A percentile compares a stretch with the other conserved stretches of the same genome.
Conservation (phyloP, 257 asterid genomes). For the Cynanchum wilfordii region DNA sequence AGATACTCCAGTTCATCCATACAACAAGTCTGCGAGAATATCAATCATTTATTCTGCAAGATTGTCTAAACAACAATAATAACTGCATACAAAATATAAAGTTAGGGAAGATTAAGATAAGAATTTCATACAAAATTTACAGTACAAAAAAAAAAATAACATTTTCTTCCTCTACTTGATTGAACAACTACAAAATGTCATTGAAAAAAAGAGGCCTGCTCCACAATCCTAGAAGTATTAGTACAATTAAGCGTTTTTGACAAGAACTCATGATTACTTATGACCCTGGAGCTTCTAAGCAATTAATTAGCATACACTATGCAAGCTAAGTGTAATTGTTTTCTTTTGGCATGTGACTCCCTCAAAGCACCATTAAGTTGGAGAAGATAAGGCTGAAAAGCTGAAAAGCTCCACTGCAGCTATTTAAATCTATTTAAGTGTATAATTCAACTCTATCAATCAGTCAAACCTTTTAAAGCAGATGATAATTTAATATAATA, state of each 20-base stretch:
- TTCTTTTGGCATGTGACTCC: background rate
- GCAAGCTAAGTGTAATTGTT: background rate
- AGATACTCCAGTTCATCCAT: background rate
- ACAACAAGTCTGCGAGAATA: background rate
- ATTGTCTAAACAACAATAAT: background rate
- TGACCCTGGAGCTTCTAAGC: background rate
- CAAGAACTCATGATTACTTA: background rate
- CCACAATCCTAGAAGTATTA: background rate
- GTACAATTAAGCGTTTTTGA: background rate
- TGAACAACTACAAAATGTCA: background rate
- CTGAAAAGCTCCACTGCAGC: background rate
- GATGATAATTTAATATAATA: too few species aligned
- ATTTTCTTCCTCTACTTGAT: background rate
- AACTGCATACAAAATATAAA: background rate
- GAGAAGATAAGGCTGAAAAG: background rate
- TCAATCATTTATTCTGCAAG: background rate
- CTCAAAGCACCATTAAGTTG: background rate
- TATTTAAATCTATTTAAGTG: too few species aligned
- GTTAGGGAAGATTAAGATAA: background rate
- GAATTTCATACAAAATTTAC: background rate
- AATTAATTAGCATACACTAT: background rate
- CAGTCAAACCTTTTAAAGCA: too few species aligned
- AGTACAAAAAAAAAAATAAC: background rate
- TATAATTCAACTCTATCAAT: too few species aligned
- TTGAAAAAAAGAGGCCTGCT: background rate